phyloP scores from a whole-genome alignment of 176 grass and related monocot genomes.

The Phoenix dactylifera region DNA sequence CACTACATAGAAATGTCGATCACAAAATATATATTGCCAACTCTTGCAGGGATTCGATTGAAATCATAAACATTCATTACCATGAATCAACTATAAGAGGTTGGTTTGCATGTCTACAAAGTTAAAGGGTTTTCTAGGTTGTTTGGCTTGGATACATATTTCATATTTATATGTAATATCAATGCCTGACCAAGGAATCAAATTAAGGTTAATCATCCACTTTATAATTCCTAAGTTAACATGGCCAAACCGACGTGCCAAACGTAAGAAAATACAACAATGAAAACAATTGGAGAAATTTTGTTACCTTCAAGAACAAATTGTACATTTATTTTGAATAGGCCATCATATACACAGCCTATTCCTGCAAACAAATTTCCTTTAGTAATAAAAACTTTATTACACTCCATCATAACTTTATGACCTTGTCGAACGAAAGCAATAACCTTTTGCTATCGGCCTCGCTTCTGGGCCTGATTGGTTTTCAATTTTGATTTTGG shows the following conservation, averaged over 20 bases:
- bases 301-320: no score
- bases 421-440: conserved; percentile 11
- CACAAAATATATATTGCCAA: conserved; percentile 4
- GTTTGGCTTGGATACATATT: not conserved
- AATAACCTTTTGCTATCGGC: not conserved
- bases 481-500: no score
- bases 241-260: conserved; percentile 7
- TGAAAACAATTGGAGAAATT: no score
- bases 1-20: conserved; percentile 4
- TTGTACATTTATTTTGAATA: conserved; percentile 1
- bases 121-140: conserved; percentile 2
- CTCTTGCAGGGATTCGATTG: conserved; percentile 8
- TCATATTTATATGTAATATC: conserved; percentile 3
- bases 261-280: not conserved
- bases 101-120: not conserved
- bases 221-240: conserved; percentile 2
- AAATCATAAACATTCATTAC: conserved; percentile 8
- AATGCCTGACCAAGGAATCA: not conserved
- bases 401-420: conserved; percentile 8
- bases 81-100: conserved; percentile 4
- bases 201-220: conserved; percentile 8
- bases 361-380: conserved; percentile 14
- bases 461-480: no score
- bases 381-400: conserved; percentile 12
- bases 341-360: conserved; percentile 3